A percentile compares a stretch with the other conserved stretches of the same genome.
phyloP scores from a whole-genome alignment of 139 green algal genomes.

The Chlamydomonas sp. region DNA sequence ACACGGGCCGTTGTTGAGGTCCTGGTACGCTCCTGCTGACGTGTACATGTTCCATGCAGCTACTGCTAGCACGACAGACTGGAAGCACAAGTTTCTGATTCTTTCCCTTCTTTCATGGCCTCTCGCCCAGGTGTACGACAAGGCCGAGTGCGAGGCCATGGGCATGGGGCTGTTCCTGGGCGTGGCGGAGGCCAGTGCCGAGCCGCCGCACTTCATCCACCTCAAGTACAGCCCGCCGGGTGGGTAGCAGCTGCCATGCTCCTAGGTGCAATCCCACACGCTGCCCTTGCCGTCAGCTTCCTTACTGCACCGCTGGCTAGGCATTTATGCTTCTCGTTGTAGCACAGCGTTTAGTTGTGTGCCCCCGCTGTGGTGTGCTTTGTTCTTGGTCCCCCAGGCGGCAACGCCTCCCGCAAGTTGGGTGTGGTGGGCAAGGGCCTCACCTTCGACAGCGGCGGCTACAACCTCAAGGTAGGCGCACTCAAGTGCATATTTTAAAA shows the following conservation, averaged over 20 bases:
- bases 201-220: slow-evolving; percentile 97
- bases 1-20: no score
- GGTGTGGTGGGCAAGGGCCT: slow-evolving; percentile 94
- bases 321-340: no score
- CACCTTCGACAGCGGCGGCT: slow-evolving; percentile 94
- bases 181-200: slow-evolving; percentile 83
- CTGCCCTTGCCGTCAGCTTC: no score
- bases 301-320: no score
- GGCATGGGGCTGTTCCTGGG: slow-evolving; percentile 96
- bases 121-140: slow-evolving; percentile 82
- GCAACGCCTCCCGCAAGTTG: slow-evolving; percentile 46
- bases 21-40: no score
- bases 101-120: neutral
- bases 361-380: no score
- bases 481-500: no score
- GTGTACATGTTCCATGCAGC: neutral
- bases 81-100: neutral
- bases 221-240: slow-evolving; percentile 88
- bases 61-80: neutral
- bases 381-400: neutral
- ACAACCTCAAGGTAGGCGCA: slow-evolving; percentile 95
- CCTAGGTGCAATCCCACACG: no score
- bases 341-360: no score
- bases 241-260: neutral
- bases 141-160: slow-evolving; percentile 88